A percentile compares a stretch with the other conserved stretches of the same genome.
phyloP scores from a whole-genome alignment of 2,329 filamentous ascomycete species.

The Aspergillus uvarum region DNA sequence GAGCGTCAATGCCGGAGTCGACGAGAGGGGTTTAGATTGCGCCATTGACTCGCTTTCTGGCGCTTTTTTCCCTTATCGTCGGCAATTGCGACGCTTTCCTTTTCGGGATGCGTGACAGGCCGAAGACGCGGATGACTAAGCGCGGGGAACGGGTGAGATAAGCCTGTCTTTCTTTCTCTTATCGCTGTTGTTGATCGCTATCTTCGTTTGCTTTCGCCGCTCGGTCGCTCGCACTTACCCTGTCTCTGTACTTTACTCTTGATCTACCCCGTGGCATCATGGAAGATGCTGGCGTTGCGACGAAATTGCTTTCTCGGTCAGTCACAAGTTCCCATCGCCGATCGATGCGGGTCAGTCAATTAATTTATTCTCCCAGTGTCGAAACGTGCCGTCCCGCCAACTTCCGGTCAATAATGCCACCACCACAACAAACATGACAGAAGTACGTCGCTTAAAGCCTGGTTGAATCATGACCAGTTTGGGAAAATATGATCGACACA shows the following conservation, averaged over 20 bases:
- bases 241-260: no score
- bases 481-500: background rate
- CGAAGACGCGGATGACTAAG: background rate
- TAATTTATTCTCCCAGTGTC: background rate
- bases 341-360: background rate
- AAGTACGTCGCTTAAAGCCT: background rate
- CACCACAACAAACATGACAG: background rate
- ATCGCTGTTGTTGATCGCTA: background rate
- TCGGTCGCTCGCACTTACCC: background rate
- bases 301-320: no score
- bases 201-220: background rate
- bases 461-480: background rate
- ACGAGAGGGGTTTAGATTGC: background rate
- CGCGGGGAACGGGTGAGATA: background rate
- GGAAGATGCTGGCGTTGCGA: background rate
- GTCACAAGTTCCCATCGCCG: background rate
- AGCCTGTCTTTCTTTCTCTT: background rate
- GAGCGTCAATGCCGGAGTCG: background rate
- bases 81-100: background rate
- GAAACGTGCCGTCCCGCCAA: background rate
- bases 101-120: background rate
- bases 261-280: background rate
- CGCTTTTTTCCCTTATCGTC: background rate
- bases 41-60: background rate
- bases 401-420: background rate